Conservation (phyloP, 2,329 filamentous ascomycete species). For the Sclerotinia borealis region DNA sequence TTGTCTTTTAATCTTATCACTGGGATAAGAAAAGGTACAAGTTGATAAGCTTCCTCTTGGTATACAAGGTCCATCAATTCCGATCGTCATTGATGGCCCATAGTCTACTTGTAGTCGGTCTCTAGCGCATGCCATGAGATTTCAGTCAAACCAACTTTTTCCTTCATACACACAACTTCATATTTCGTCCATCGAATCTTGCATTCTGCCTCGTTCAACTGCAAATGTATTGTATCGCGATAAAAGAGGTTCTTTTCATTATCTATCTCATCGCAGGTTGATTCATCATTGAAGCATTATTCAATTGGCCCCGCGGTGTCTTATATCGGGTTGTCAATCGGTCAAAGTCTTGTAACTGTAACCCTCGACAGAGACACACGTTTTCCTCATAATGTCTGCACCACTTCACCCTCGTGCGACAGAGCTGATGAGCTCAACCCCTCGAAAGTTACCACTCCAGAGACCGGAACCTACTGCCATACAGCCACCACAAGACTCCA, state of each 20-base stretch:
- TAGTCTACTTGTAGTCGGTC: too few species aligned
- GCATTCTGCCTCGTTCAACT: background rate
- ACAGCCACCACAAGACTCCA: constrained; percentile 19
- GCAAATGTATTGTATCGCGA: constrained; percentile 4
- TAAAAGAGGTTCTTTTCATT: background rate
- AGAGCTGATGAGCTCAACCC: constrained; percentile 13
- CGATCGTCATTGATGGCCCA: too few species aligned
- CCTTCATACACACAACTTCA: background rate
- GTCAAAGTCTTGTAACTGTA: background rate
- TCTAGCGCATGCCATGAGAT: background rate
- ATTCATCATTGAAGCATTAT: background rate
- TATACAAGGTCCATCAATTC: too few species aligned
- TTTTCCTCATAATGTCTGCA: constrained; percentile 20
- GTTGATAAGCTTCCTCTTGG: too few species aligned
- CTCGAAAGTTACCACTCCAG: constrained; percentile 11
- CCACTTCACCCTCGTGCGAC: constrained; percentile 17
- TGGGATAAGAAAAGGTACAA: too few species aligned
- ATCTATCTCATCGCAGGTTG: constrained; percentile 3
- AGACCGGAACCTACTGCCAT: constrained; percentile 26
- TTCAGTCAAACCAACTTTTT: background rate
- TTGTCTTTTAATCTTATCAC: too few species aligned
- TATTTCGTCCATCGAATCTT: background rate
- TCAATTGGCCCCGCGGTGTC: background rate
- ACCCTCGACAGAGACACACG: background rate
- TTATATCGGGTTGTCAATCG: background rate